Base-by-base conservation (phyloP, 2,329 filamentous ascomycete species). In the Aspergillus sclerotialis region DNA sequence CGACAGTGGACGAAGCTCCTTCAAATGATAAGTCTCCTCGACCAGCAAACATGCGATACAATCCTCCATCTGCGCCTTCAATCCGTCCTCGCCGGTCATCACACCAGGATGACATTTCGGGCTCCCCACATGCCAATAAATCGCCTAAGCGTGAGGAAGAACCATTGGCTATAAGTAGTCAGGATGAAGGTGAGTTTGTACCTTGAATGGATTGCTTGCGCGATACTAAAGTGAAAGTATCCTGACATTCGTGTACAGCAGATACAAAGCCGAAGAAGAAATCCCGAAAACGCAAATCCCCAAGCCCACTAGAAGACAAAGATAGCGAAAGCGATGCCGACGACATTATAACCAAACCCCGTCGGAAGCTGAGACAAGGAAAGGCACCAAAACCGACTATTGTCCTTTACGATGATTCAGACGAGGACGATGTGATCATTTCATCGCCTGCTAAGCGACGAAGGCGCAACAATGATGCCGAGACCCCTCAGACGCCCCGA, bases 21-120 rank as follows among this genome's bases (percentile, higher is more conserved):
- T 42, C 43, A 11, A 43, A 45, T 2, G 44, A 44, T 3, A 42
- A 50, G 11, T 39, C 40, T 26, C 51, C 55, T 27, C 52, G 53
- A 30, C 45, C 54, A 16, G 55, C 60, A 11, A 58, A 42, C 11
- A 45, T 65, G 7, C 52, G 52, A 19, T 65, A 60, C 36, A 39
- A 39, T 5, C 52, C 57, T 39, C 52, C 56, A 8, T 55, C 47
- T 7, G 39, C 40, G 32, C 39, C 49, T 1, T 37, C 42, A 19
- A 11, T 47, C 9, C 38, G 40, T 15, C 30, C 26, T 23, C 27
- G 34, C 13, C 32, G 41, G 7, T 24, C 45, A n/a, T n/a, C n/a
- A n/a, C n/a, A n/a, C n/a, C n/a, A n/a, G n/a, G n/a, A n/a, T n/a
- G n/a, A n/a, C n/a, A n/a, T n/a, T n/a, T n/a, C n/a, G n/a, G n/a